These are phyloP conservation scores for Fragaria ananassa DNA, from an alignment of 306 rosid genomes.

Conservation along the genomic window DNA sequence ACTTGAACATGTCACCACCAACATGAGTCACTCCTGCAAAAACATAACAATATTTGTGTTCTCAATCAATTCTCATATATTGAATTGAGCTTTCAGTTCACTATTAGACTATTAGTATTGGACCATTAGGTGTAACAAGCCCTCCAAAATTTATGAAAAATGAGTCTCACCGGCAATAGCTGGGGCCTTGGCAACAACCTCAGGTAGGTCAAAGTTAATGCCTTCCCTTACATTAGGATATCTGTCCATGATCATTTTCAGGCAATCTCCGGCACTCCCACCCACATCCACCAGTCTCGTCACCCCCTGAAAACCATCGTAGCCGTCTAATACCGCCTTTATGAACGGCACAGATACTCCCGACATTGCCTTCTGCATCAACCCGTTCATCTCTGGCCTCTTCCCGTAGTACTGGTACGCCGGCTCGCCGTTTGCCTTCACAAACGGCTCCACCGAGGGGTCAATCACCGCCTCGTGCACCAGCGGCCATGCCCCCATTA, in stretches of 20 bases:
- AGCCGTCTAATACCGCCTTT: slow-evolving; percentile 56
- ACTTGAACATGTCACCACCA: slow-evolving; percentile 86
- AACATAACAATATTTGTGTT: background rate
- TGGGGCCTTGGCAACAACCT: slow-evolving; percentile 81
- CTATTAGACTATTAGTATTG: too few species aligned
- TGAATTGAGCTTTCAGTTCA: background rate
- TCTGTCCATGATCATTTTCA: slow-evolving; percentile 65
- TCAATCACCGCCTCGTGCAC: slow-evolving; percentile 90
- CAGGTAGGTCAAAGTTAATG: slow-evolving; percentile 77
- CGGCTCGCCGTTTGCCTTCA: slow-evolving; percentile 64
- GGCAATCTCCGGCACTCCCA: slow-evolving; percentile 91
- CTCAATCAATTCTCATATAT: background rate
- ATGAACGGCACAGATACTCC: slow-evolving; percentile 87
- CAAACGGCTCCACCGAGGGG: slow-evolving; percentile 67
- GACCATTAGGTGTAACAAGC: background rate
- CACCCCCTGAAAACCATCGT: slow-evolving; percentile 63
- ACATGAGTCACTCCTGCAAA: slow-evolving; percentile 66
- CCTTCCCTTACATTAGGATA: slow-evolving; percentile 49
- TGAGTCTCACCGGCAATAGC: slow-evolving; percentile 40
- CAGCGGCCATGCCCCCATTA: slow-evolving; percentile 79
- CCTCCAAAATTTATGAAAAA: background rate
- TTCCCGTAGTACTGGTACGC: slow-evolving; percentile 74
- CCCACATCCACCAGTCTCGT: slow-evolving; percentile 76
- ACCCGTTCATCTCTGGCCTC: slow-evolving; percentile 63
- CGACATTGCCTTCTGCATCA: slow-evolving; percentile 84